These are phyloP conservation scores for Candida arabinofermentans DNA, from an alignment of 805 yeast genomes.

Conservation along the genomic window DNA sequence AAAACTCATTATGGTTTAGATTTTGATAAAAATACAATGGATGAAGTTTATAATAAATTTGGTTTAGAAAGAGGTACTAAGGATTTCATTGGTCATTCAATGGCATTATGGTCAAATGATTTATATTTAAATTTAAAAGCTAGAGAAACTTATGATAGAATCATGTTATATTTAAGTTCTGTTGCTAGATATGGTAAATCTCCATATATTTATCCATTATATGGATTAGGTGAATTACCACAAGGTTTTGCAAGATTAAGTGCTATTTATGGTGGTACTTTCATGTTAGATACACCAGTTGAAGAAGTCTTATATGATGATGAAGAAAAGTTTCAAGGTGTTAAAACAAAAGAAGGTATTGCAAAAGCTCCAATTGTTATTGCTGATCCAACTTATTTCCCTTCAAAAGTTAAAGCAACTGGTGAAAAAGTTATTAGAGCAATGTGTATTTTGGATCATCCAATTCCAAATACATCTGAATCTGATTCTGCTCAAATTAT, in stretches of 20 bases:
- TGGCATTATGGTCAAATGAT: conserved; percentile 96
- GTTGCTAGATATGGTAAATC: conserved; percentile 95
- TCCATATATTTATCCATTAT: conserved; percentile 92
- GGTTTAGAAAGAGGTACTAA: conserved; percentile 91
- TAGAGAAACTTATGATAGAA: conserved; percentile 84
- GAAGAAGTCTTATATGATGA: conserved; percentile 79
- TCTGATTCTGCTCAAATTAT: conserved; percentile 90
- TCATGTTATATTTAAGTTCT: conserved; percentile 79
- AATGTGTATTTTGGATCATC: conserved; percentile 85
- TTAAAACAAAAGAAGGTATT: conserved; percentile 83
- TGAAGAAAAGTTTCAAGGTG: conserved; percentile 75
- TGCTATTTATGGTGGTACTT: conserved; percentile 97
- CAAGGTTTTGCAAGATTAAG: conserved; percentile 97
- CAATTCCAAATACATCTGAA: conserved; percentile 75
- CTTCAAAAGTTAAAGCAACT: conserved; percentile 67
- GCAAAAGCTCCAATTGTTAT: conserved; percentile 92
- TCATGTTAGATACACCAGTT: conserved; percentile 94
- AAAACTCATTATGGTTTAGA: conserved; percentile 84
- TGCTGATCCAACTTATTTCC: conserved; percentile 98
- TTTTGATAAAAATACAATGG: conserved; percentile 85
- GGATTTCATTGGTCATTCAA: conserved; percentile 96
- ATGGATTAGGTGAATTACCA: conserved; percentile 97
- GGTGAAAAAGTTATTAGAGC: conserved; percentile 78
- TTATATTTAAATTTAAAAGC: conserved; percentile 86
- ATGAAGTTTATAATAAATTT: conserved; percentile 81